Evolutionary conservation across 306 rosid genomes (phyloP).

Genomic region (Quercus berberidifolia): DNA sequence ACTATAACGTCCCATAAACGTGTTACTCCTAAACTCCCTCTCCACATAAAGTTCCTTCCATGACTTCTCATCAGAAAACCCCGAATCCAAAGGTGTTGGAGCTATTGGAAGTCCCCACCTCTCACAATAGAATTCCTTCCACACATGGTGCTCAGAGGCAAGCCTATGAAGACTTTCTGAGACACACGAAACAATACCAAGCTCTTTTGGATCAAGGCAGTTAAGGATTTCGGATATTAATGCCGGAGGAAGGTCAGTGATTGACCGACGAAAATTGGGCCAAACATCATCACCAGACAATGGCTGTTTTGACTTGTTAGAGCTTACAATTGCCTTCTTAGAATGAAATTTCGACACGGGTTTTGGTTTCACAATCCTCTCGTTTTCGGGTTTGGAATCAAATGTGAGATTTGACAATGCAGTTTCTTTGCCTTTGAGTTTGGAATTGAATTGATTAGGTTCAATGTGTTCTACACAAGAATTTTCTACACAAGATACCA

Average conservation of each 20-base stretch:
- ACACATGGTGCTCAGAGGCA: conserved; percentile 86
- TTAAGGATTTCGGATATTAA: conserved; percentile 76
- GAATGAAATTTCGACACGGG: conserved; percentile 23
- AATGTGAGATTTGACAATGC: conserved; percentile 8
- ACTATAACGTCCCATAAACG: conserved; percentile 83
- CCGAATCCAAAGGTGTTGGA: conserved; percentile 33
- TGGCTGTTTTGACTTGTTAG: conserved; percentile 26
- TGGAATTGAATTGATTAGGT: conserved; percentile 25
- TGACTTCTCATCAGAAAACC: conserved; percentile 51
- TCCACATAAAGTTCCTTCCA: conserved; percentile 88
- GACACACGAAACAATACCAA: conserved; percentile 80
- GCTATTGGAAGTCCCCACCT: conserved; percentile 85
- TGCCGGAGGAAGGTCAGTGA: conserved; percentile 75
- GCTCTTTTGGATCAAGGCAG: conserved; percentile 89
- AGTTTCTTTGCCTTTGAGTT: conserved; percentile 18
- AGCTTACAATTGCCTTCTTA: conserved; percentile 39
- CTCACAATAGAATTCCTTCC: conserved; percentile 91
- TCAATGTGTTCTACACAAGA: conserved; percentile 31
- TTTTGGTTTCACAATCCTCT: conserved; percentile 27
- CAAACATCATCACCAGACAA: conserved; percentile 34
- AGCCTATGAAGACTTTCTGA: conserved; percentile 52
- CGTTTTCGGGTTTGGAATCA: conserved; percentile 24
- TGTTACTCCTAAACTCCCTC: conserved; percentile 91
- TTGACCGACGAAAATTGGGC: conserved; percentile 35
- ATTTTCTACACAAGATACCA: conserved; percentile 32